Conservation (phyloP, 495 filamentous ascomycete species). For the Parathielavia hyrcaniae region DNA sequence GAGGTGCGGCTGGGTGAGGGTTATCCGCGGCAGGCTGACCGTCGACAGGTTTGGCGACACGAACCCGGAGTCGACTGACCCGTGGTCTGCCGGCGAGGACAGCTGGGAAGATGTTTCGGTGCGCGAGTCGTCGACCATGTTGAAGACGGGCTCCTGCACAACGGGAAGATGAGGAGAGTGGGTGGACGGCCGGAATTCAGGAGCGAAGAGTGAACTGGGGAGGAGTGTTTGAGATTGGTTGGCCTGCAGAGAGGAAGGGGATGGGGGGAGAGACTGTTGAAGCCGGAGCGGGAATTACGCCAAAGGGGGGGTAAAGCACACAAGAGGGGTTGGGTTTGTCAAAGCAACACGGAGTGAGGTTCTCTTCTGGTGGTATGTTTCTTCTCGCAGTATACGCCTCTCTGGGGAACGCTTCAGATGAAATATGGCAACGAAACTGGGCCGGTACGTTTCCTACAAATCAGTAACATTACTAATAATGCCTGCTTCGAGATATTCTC, state of each 20-base stretch:
- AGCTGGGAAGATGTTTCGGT: constrained; percentile 29
- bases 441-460: background rate
- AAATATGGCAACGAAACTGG: constrained; percentile 12
- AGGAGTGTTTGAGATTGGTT: background rate
- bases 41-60: constrained; percentile 62
- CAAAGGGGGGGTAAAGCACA: constrained; percentile 2
- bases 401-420: constrained; percentile 4
- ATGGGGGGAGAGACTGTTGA: background rate
- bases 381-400: constrained; percentile 16
- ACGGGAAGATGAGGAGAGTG: background rate
- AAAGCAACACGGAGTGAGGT: constrained; percentile 19
- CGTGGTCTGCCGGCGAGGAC: constrained; percentile 35
- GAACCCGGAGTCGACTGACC: constrained; percentile 78
- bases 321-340: constrained; percentile 21
- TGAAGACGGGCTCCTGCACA: constrained; percentile 12
- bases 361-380: constrained; percentile 15
- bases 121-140: constrained; percentile 27
- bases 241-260: background rate
- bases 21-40: constrained; percentile 45
- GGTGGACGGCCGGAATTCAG: background rate
- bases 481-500: constrained; percentile 9
- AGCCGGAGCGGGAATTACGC: constrained; percentile 11
- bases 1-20: constrained; percentile 83
- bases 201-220: background rate
- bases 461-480: constrained; percentile 31